phyloP scores from a whole-genome alignment of 169 alveolate species.

The Plasmodium vivax region DNA sequence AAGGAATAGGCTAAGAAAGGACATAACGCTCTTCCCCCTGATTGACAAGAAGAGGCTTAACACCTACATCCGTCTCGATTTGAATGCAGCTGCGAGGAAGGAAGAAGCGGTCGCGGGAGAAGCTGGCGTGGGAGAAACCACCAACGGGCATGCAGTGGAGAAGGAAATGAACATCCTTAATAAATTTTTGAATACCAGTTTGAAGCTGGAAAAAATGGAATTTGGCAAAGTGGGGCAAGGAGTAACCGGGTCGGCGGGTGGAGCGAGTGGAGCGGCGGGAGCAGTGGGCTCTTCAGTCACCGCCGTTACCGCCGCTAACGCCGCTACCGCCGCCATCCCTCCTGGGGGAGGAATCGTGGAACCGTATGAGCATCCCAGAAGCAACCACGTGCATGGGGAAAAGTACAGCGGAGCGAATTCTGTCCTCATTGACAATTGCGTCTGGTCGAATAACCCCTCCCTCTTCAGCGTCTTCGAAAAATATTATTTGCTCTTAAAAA shows the following conservation, averaged over 20 bases:
- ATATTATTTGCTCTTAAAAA: constrained; percentile 41
- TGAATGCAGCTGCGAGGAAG: constrained; percentile 25
- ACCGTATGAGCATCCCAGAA: constrained; percentile 2
- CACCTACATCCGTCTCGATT: constrained; percentile 17
- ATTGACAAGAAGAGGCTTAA: constrained; percentile 31
- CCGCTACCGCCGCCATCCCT: too few relatives aligned
- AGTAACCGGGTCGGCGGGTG: neutral
- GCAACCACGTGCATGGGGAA: neutral
- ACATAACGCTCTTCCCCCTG: constrained; percentile 19
- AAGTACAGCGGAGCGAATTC: neutral
- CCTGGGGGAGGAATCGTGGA: neutral
- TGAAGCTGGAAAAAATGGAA: constrained; percentile 18
- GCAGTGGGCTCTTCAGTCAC: neutral
- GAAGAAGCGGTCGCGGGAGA: neutral
- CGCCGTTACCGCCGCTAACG: too few relatives aligned
- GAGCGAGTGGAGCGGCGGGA: neutral
- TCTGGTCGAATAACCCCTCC: constrained; percentile 65
- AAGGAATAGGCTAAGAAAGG: neutral
- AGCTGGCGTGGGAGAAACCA: too few relatives aligned
- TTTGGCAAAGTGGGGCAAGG: neutral
- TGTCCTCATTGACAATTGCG: constrained; percentile 32
- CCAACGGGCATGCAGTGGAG: neutral
- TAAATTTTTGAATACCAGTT: constrained; percentile 7
- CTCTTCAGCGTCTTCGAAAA: constrained; percentile 53
- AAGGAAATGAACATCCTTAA: neutral